Evolutionary conservation across 495 filamentous ascomycete genomes (phyloP).

Genomic region (Neohortaea acidophila): DNA sequence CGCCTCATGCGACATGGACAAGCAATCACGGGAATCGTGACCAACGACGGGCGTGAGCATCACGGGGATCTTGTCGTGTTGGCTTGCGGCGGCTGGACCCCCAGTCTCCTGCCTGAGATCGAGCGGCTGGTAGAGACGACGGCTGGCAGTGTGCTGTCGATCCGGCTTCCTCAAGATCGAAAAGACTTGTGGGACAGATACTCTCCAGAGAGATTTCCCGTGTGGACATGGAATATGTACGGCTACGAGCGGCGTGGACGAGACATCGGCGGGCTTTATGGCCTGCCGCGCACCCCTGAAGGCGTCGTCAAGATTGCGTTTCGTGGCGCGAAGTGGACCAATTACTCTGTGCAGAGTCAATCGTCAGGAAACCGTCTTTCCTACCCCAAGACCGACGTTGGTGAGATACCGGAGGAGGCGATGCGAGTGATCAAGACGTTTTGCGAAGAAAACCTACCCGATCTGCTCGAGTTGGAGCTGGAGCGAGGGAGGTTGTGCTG

Average conservation of each 20-base stretch:
- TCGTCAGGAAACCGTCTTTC: neutral
- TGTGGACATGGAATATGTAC: conserved; percentile 9
- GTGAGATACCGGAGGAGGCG: conserved; percentile 1
- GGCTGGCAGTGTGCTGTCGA: conserved; percentile 3
- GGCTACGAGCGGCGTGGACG: neutral
- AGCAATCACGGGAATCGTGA: conserved; percentile 25
- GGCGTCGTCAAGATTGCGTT: conserved; percentile 6
- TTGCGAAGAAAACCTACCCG: conserved; percentile 25
- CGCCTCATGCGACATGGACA: neutral
- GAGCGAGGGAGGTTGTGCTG: conserved; percentile 38
- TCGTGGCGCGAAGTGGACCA: conserved; percentile 7
- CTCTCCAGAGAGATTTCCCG: conserved; percentile 3
- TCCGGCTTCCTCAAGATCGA: conserved; percentile 1
- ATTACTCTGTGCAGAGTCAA: neutral
- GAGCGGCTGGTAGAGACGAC: conserved; percentile 6
- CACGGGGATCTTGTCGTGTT: conserved; percentile 29
- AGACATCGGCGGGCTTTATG: conserved; percentile 3
- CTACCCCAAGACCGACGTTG: conserved; percentile 4
- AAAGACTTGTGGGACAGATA: conserved; percentile 3
- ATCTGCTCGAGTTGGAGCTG: conserved; percentile 34
- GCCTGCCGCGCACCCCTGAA: conserved; percentile 4
- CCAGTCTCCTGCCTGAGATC: conserved; percentile 22
- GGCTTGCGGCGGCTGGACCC: conserved; percentile 31
- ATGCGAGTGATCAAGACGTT: conserved; percentile 4
- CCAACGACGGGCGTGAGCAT: conserved; percentile 28